Base-by-base conservation (phyloP, 2,329 filamentous ascomycete genomes). In the Scopulariopsis brevicaulis region DNA sequence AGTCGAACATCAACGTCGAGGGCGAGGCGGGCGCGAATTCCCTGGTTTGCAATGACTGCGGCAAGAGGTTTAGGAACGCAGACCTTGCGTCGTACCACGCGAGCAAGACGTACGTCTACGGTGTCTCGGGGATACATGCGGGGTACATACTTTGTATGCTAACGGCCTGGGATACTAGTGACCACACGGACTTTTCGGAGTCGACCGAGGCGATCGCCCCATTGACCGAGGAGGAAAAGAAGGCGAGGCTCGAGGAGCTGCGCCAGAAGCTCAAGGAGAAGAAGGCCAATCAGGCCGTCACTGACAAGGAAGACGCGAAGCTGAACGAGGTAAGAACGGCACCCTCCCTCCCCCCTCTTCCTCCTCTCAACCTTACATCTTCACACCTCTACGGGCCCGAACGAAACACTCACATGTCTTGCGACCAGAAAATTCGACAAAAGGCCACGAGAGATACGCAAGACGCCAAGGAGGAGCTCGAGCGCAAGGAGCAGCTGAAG, bases 31-130 rank as follows among this genome's bases (percentile, higher is more conserved):
- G 24, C 14, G 89, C 91, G 58, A 82, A 84, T 66, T 96, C 90
- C 54, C 83, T 97, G 58, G 81, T 95, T 55, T 99, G 94, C 80
- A 94, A 96, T 63, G 93, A 96, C 59, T 99, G 94, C 68, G 87
- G 88, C 68, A 96, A 96, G 79, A 87, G 85, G 69, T 95, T 99
- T 73, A 82, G 89, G 64, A 90, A 84, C 66, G 83, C 87, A 63
- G 84, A 85, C 28, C 83, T 93, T 63, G 94, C 92, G 11, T 87
- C 93, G 66, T 96, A 90, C 69, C 94, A 99, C 69, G 94, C 91
- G 35, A 84, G 84, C 66, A 96, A 96, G 75, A 93, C 90, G 75
- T 86, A 69, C 61, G 81, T 71, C 37, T 15, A 20, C 34, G 12
- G 46, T 6, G 14, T 20, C 18, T 24, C 2, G 20, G 7, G 20